Evolutionary conservation across 345 rosid genomes (phyloP).

Genomic region (Salix suchowensis): DNA sequence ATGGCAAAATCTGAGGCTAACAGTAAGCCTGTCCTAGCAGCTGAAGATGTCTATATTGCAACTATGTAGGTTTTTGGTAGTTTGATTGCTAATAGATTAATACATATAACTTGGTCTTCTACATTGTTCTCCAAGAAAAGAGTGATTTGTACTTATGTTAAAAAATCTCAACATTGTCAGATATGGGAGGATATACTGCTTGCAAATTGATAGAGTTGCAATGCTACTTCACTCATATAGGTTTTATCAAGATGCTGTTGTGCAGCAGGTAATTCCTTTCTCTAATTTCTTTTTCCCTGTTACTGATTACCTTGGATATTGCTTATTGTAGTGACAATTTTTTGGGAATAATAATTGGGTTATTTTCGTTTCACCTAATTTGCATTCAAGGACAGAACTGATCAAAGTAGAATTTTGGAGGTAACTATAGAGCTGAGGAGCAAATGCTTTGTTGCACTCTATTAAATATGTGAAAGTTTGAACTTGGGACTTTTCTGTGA

Average conservation of each 20-base stretch:
- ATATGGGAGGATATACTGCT: constrained; percentile 96
- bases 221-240: constrained; percentile 87
- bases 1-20: constrained; percentile 85
- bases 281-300: constrained; percentile 1
- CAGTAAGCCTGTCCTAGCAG: constrained; percentile 83
- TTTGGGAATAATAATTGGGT: neutral
- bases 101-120: neutral
- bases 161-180: constrained; percentile 43
- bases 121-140: neutral
- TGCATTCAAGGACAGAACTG: neutral
- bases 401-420: neutral
- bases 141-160: constrained; percentile 2
- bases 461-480: neutral
- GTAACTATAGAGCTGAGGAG: neutral
- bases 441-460: neutral
- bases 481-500: neutral
- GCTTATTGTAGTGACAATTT: neutral
- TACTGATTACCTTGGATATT: neutral
- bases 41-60: constrained; percentile 77
- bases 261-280: constrained; percentile 62
- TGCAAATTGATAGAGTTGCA: constrained; percentile 95
- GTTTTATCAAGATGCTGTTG: constrained; percentile 93
- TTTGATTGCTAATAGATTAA: constrained; percentile 6
- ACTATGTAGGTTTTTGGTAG: constrained; percentile 56
- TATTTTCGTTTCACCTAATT: neutral